Base-by-base conservation (phyloP, 768 basidiomycete species). In the Termitomyces sp. region DNA sequence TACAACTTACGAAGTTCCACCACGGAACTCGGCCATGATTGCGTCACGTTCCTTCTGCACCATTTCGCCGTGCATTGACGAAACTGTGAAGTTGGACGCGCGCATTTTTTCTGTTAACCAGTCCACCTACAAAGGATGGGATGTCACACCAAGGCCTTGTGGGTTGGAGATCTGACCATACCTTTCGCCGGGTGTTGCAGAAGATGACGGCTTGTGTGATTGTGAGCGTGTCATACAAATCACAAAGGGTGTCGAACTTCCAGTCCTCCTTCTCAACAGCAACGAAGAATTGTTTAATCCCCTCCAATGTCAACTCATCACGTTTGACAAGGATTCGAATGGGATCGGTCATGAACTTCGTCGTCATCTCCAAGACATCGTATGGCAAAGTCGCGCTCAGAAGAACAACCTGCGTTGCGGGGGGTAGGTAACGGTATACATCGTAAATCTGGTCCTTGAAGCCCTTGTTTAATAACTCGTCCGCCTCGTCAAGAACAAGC, bases 391-490 rank as follows among this genome's bases (percentile, higher is more conserved):
- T 98, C 41, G 96, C 94, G 66, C 94, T 96, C 60, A 99, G 83
- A 44, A 98, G 81, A 42, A 99, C 94, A 43, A 98, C 96, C 72
- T 98, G 96, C 5, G 94, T 98, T 49, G 93, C 93, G 25, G 94
- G 94, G 29, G 96, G 96, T 39, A 98, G 88, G 69, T 95, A 95
- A 59, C 94, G 90, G 73, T 97, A 98, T 57, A 98, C 91, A 72
- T 99, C 96, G 76, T 98, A 98, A 67, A 98, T 98, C 74, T 98
- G 94, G 70, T 99, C 95, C 74, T 94, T 96, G 86, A 99, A 98
- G 20, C 96, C 96, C 73, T 94, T 95, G 78, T 94, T 94, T 58
- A 98, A 81, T 54, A 99, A 76, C 69, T 98, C 95, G 69, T 99
- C 96, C 54, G 95, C 94, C 73, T 95, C 93, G 64, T 95, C 94